A percentile compares a stretch with the other conserved stretches of the same genome.
These are phyloP conservation scores for Kuraishia capsulata DNA, from an alignment of 805 yeast genomes.

Conservation along the genomic window DNA sequence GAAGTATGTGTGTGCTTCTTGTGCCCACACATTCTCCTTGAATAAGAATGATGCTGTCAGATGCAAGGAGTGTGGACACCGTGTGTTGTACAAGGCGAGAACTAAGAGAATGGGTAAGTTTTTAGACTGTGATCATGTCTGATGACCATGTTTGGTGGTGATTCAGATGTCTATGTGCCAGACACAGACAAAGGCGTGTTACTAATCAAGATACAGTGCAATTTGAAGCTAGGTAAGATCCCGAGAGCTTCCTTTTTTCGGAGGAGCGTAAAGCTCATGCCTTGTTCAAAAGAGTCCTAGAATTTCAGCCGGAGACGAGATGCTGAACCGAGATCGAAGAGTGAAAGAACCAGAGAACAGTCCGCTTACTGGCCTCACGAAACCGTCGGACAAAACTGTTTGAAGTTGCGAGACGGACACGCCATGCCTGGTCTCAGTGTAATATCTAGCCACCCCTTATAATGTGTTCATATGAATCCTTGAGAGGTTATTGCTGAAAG, in stretches of 20 bases:
- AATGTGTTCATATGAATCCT: too few relatives aligned
- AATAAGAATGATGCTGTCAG: slow-evolving; percentile 94
- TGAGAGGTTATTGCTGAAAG: too few relatives aligned
- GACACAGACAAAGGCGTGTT: neutral
- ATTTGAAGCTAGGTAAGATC: slow-evolving; percentile 69
- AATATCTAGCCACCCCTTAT: too few relatives aligned
- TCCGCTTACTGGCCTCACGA: too few relatives aligned
- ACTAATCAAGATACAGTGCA: slow-evolving; percentile 32
- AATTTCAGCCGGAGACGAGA: too few relatives aligned
- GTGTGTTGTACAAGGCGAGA: slow-evolving; percentile 94
- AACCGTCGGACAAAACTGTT: too few relatives aligned
- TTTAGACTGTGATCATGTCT: slow-evolving; percentile 14
- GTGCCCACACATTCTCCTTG: slow-evolving; percentile 82
- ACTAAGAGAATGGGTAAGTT: slow-evolving; percentile 86
- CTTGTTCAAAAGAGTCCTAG: too few relatives aligned
- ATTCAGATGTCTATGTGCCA: neutral
- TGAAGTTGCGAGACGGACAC: too few relatives aligned
- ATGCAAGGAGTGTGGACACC: slow-evolving; percentile 97
- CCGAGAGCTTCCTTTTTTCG: neutral
- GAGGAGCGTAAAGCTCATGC: too few relatives aligned
- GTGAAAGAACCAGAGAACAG: too few relatives aligned
- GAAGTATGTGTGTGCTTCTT: slow-evolving; percentile 91
- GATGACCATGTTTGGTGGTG: neutral
- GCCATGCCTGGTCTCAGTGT: too few relatives aligned
- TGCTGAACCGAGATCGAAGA: too few relatives aligned